Percentiles rank a stretch among this genome's conserved stretches.
These are phyloP conservation scores for Punica granatum DNA, from an alignment of 345 rosid species.

Conservation along the genomic window DNA sequence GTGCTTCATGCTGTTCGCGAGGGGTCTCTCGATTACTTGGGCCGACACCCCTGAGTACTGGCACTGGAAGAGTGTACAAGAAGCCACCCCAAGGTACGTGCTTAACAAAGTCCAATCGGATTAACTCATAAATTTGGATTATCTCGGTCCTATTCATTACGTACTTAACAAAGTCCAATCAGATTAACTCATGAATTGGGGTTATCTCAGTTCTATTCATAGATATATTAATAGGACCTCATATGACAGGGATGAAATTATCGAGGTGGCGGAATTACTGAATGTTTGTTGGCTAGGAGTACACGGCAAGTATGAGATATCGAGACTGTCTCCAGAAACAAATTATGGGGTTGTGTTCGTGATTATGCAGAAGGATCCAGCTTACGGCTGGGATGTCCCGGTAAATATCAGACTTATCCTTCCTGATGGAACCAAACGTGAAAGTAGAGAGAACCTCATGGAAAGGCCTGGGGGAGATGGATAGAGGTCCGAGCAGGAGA, in stretches of 20 bases:
- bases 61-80: conserved; percentile 38
- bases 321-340: conserved; percentile 42
- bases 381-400: conserved; percentile 49
- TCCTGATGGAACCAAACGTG: conserved; percentile 33
- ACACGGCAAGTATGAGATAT: conserved; percentile 28
- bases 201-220: neutral
- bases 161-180: too few species aligned
- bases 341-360: conserved; percentile 37
- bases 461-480: conserved; percentile 31
- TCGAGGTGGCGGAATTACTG: conserved; percentile 40
- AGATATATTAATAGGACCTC: neutral
- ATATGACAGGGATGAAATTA: conserved; percentile 5
- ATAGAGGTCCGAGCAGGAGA: conserved; percentile 48
- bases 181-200: neutral
- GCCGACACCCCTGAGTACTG: conserved; percentile 39
- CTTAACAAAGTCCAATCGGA: too few species aligned
- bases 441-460: conserved; percentile 23
- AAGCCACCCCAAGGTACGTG: conserved; percentile 13
- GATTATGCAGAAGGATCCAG: conserved; percentile 34
- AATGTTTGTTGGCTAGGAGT: conserved; percentile 60
- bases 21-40: conserved; percentile 53
- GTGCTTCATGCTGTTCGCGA: conserved; percentile 57
- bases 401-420: conserved; percentile 37
- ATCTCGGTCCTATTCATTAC: neutral
- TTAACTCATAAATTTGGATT: neutral